Percentiles rank a stretch among this genome's conserved stretches.
Evolutionary conservation across 2,329 filamentous ascomycete genomes (phyloP).

Genomic region (Monilinia fructicola): DNA sequence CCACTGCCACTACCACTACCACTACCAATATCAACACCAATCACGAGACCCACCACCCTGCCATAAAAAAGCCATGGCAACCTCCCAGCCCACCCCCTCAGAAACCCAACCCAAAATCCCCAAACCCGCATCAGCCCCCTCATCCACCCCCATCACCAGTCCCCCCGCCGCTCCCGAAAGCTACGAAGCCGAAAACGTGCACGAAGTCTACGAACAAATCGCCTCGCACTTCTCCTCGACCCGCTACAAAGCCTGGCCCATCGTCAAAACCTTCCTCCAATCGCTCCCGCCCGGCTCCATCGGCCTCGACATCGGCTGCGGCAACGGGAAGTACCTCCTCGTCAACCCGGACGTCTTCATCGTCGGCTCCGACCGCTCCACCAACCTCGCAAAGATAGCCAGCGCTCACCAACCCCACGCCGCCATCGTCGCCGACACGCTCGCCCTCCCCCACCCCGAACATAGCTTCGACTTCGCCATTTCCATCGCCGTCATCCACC

Average conservation of each 20-base stretch:
- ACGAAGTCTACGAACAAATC: constrained; percentile 86
- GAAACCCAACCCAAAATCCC: neutral
- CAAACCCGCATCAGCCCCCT: constrained; percentile 1
- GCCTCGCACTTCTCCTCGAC: constrained; percentile 82
- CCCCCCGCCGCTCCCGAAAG: constrained; percentile 41
- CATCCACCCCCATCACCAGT: constrained; percentile 1
- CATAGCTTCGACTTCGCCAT: constrained; percentile 80
- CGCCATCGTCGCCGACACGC: constrained; percentile 75
- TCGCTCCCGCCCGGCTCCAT: constrained; percentile 67
- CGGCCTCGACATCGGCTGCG: constrained; percentile 89
- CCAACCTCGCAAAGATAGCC: constrained; percentile 54
- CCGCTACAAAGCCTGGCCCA: constrained; percentile 84
- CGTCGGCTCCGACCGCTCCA: constrained; percentile 79
- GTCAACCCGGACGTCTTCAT: constrained; percentile 79
- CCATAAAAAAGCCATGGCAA: constrained; percentile 13
- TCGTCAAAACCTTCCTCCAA: constrained; percentile 76
- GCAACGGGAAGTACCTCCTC: constrained; percentile 91
- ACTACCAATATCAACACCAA: neutral
- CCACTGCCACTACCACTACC: no score
- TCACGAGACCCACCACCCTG: neutral
- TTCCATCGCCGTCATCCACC: constrained; percentile 91
- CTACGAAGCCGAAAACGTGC: constrained; percentile 87
- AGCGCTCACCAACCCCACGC: constrained; percentile 55
- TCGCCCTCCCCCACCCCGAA: constrained; percentile 76
- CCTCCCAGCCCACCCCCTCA: neutral